Percentiles rank a stretch among this genome's conserved stretches.
These are phyloP conservation scores for Logfia minima DNA, from an alignment of 129 eudicot genomes.

Conservation along the genomic window DNA sequence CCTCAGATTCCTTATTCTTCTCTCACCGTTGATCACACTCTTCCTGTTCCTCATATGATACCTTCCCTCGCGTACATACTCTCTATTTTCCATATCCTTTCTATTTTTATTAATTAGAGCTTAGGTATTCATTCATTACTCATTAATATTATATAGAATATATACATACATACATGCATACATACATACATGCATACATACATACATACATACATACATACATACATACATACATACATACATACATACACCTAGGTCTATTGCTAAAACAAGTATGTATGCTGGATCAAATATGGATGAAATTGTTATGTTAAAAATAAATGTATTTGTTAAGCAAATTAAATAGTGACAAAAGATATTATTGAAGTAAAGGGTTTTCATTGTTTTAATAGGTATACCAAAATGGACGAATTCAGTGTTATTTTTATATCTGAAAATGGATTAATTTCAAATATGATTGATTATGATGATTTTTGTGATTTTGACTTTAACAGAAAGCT, in stretches of 20 bases:
- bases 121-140: too few species aligned
- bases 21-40: slow-evolving; percentile 72
- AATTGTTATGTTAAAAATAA: neutral
- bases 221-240: too few species aligned
- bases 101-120: neutral
- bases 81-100: neutral
- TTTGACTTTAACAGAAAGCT: slow-evolving; percentile 53
- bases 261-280: neutral
- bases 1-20: slow-evolving; percentile 58
- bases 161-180: too few species aligned
- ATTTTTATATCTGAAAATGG: neutral
- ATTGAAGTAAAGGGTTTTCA: neutral
- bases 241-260: neutral
- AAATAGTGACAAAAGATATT: neutral
- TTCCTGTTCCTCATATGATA: slow-evolving; percentile 60
- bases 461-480: slow-evolving; percentile 11
- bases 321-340: neutral
- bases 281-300: neutral
- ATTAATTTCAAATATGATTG: neutral
- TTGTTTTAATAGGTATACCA: neutral
- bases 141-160: too few species aligned
- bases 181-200: too few species aligned
- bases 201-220: too few species aligned
- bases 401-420: neutral
- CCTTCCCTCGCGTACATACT: slow-evolving; percentile 62